phyloP scores from a whole-genome alignment of 768 basidiomycete species.

The Terana coerulea region DNA sequence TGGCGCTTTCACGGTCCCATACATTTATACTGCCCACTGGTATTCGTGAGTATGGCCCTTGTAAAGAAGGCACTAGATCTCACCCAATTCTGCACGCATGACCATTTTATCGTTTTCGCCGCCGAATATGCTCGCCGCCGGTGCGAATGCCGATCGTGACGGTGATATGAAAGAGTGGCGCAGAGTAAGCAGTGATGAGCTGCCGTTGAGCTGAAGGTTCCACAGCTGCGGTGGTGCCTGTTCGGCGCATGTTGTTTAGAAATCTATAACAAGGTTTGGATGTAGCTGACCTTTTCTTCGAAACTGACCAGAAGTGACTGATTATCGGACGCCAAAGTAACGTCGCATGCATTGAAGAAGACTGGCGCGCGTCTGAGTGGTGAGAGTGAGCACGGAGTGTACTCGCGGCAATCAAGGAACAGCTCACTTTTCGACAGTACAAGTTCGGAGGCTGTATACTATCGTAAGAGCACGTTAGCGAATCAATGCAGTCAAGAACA shows the following conservation, averaged over 20 bases:
- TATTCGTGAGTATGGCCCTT: background rate
- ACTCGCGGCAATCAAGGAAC: no score
- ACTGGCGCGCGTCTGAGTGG: slow-evolving; percentile 2
- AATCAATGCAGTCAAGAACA: no score
- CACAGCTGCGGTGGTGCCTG: slow-evolving; percentile 9
- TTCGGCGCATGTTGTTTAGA: background rate
- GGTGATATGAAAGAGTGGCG: slow-evolving; percentile 2
- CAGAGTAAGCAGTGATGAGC: background rate
- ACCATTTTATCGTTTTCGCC: slow-evolving; percentile 2
- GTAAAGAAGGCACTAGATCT: background rate
- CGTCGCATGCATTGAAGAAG: slow-evolving; percentile 3
- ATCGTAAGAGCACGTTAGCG: no score
- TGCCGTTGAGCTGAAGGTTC: background rate
- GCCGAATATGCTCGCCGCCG: slow-evolving; percentile 10
- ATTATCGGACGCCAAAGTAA: slow-evolving; percentile 2
- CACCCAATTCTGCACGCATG: slow-evolving; percentile 5
- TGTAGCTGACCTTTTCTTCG: slow-evolving; percentile 2
- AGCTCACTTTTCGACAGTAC: background rate
- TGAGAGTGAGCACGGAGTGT: no score
- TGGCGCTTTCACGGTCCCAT: slow-evolving; percentile 8
- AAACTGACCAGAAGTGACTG: slow-evolving; percentile 8
- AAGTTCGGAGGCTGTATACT: background rate
- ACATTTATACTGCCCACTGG: slow-evolving; percentile 9
- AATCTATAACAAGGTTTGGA: background rate
- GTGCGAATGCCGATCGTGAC: background rate